Conservation (phyloP, 192 early-diverging fungal genomes). For the Entomortierella lignicola region DNA sequence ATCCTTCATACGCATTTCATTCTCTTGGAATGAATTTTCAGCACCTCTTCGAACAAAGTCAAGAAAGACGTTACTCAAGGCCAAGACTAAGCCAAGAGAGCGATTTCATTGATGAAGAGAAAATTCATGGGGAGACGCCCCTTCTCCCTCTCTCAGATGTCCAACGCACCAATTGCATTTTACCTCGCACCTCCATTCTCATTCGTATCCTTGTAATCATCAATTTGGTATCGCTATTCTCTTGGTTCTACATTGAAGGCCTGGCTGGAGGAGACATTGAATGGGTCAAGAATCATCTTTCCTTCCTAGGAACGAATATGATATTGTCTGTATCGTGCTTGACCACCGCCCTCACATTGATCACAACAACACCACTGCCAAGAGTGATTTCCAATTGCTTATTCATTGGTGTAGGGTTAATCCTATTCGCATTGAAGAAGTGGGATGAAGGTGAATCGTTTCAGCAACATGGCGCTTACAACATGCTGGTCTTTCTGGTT, state of each 20-base stretch:
- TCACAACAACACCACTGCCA: constrained; percentile 56
- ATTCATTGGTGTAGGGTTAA: constrained; percentile 6
- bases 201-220: constrained; percentile 41
- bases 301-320: constrained; percentile 58
- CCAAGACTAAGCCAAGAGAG: too few species aligned
- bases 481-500: constrained; percentile 64
- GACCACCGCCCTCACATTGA: constrained; percentile 55
- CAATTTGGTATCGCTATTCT: constrained; percentile 41
- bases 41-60: too few species aligned
- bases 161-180: neutral
- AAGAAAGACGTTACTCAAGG: too few species aligned
- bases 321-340: constrained; percentile 57
- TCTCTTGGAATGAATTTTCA: too few species aligned
- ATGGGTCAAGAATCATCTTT: constrained; percentile 62
- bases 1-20: too few species aligned
- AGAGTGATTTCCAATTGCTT: constrained; percentile 31
- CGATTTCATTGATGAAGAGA: too few species aligned
- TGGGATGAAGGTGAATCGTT: constrained; percentile 71
- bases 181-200: constrained; percentile 7
- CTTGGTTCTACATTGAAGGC: constrained; percentile 44
- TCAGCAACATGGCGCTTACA: constrained; percentile 66
- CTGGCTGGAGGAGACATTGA: constrained; percentile 59
- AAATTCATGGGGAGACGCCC: too few species aligned
- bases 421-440: constrained; percentile 51
- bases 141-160: neutral